A percentile compares a stretch with the other conserved stretches of the same genome.
Evolutionary conservation across 371 early-diverging fungal genomes (phyloP).

Genomic region (Choanephora cucurbitarum): DNA sequence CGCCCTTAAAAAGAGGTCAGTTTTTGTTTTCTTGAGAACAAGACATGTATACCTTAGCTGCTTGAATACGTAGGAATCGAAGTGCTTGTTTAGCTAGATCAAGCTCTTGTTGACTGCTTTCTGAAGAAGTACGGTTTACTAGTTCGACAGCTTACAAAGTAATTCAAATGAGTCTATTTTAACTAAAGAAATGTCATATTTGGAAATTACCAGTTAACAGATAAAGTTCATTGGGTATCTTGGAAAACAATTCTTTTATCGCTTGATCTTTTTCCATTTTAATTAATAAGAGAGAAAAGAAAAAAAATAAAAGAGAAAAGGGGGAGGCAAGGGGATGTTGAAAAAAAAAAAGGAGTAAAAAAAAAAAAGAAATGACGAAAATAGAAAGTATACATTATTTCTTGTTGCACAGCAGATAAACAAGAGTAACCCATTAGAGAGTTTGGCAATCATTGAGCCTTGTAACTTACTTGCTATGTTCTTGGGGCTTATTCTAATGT

Average conservation of each 20-base stretch:
- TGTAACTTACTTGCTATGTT: too few species aligned
- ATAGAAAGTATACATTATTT: background rate
- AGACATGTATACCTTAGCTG: conserved; percentile 30
- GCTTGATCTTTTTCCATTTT: conserved; percentile 17
- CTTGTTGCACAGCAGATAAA: too few species aligned
- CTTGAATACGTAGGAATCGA: conserved; percentile 28
- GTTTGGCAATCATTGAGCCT: too few species aligned
- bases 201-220: conserved; percentile 22
- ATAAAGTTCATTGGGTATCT: conserved; percentile 22
- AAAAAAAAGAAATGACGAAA: background rate
- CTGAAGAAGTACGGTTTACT: conserved; percentile 12
- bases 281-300: background rate
- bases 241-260: conserved; percentile 22
- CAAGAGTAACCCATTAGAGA: too few species aligned
- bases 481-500: too few species aligned
- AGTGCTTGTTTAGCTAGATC: conserved; percentile 23
- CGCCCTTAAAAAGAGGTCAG: conserved; percentile 30
- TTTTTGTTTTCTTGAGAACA: background rate
- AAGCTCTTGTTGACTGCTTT: background rate
- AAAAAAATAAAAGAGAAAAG: too few species aligned
- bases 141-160: conserved; percentile 25
- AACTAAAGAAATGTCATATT: background rate
- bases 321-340: background rate
- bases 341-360: background rate
- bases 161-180: background rate